Percentiles rank a stretch among this genome's conserved stretches.
These are phyloP conservation scores for Polygonum aviculare DNA, from an alignment of 148 eudicot genomes.

Conservation along the genomic window DNA sequence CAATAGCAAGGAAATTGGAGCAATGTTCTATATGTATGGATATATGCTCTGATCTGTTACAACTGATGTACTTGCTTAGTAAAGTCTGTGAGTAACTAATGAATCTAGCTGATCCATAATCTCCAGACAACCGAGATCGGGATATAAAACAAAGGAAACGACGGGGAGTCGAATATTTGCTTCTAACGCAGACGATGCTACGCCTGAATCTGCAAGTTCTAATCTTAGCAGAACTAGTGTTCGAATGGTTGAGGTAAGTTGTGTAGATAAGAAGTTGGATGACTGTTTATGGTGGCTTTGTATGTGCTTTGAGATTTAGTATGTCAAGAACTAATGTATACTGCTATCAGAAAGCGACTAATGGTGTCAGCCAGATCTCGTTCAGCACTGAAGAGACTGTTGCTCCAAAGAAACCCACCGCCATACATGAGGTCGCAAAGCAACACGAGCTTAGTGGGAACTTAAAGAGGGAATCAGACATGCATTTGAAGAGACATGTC, in stretches of 20 bases:
- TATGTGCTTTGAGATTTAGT: not conserved
- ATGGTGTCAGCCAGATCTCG: conserved; percentile 82
- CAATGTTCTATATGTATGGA: not conserved
- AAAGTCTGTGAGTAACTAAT: not conserved
- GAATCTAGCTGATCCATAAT: not conserved
- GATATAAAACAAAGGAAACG: conserved; percentile 69
- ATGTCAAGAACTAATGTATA: not conserved
- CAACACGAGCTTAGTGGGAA: conserved; percentile 86
- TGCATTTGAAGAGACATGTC: conserved; percentile 55
- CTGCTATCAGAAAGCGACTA: conserved; percentile 56
- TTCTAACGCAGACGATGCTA: conserved; percentile 37
- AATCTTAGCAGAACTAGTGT: conserved; percentile 49
- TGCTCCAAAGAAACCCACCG: conserved; percentile 64
- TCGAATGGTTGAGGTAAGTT: conserved; percentile 69
- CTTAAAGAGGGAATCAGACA: conserved; percentile 46
- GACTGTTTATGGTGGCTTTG: not conserved
- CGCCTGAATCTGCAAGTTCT: conserved; percentile 37
- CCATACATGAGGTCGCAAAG: conserved; percentile 73
- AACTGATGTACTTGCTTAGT: not conserved
- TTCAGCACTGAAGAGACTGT: conserved; percentile 60
- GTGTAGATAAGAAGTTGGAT: not conserved
- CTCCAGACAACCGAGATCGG: conserved; percentile 90
- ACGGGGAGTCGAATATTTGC: conserved; percentile 84
- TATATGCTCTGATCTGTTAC: not conserved
- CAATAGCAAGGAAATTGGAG: too few species aligned